Percentiles rank a stretch among this genome's conserved stretches.
These are phyloP conservation scores for Thielaviopsis populi DNA, from an alignment of 2,329 filamentous ascomycete species.

Conservation along the genomic window DNA sequence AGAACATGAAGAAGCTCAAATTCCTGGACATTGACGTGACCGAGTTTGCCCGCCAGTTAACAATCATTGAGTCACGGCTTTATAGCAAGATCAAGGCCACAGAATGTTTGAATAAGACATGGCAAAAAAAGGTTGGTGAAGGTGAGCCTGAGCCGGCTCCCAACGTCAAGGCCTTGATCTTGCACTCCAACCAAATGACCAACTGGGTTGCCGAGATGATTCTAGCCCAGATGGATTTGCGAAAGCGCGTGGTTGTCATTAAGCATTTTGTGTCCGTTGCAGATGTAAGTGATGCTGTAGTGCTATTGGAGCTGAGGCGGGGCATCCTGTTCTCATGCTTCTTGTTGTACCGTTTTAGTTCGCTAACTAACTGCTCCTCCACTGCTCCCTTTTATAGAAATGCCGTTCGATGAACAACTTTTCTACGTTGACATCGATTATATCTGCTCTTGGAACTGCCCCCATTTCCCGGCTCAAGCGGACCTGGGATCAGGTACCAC, in stretches of 20 bases:
- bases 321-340: neutral
- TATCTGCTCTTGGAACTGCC: slow-evolving; percentile 85
- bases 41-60: slow-evolving; percentile 94
- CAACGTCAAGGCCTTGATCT: slow-evolving; percentile 89
- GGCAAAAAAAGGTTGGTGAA: slow-evolving; percentile 85
- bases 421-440: slow-evolving; percentile 92
- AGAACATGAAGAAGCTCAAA: slow-evolving; percentile 99
- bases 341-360: neutral
- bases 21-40: slow-evolving; percentile 92
- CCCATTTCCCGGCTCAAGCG: slow-evolving; percentile 86
- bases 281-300: slow-evolving; percentile 50
- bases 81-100: slow-evolving; percentile 94
- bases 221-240: slow-evolving; percentile 80
- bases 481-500: slow-evolving; percentile 88
- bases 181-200: slow-evolving; percentile 96
- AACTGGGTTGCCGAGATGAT: slow-evolving; percentile 99
- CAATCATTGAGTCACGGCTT: slow-evolving; percentile 85
- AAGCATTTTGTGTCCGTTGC: slow-evolving; percentile 96
- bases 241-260: slow-evolving; percentile 91
- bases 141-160: slow-evolving; percentile 73
- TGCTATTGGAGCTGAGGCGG: no score
- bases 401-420: slow-evolving; percentile 90
- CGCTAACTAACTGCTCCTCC: slow-evolving; percentile 19
- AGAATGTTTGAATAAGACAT: slow-evolving; percentile 95
- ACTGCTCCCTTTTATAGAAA: slow-evolving; percentile 45